Evolutionary conservation across 2,329 filamentous ascomycete species (phyloP).

Genomic region (Corynespora cassiicola): DNA sequence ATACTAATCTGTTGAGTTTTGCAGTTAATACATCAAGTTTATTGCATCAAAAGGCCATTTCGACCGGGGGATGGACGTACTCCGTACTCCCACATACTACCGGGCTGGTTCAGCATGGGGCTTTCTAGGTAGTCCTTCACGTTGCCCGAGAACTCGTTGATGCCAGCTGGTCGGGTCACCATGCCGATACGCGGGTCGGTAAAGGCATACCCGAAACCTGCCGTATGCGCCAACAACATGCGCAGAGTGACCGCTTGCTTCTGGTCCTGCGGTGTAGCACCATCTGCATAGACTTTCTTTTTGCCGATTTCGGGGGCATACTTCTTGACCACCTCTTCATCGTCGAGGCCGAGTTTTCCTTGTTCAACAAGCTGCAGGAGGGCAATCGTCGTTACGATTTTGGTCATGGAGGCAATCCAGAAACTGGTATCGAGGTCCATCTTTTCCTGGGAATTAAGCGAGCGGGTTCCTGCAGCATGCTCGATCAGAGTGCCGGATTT

Average conservation of each 20-base stretch:
- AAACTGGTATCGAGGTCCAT: constrained; percentile 69
- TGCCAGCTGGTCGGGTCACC: constrained; percentile 54
- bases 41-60: background rate
- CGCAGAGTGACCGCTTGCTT: constrained; percentile 55
- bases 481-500: constrained; percentile 51
- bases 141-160: constrained; percentile 65
- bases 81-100: constrained; percentile 65
- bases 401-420: constrained; percentile 62
- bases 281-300: constrained; percentile 49
- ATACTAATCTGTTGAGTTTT: constrained; percentile 51
- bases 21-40: background rate
- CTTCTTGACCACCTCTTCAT: constrained; percentile 38
- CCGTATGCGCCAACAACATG: constrained; percentile 59
- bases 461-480: constrained; percentile 50
- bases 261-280: constrained; percentile 44
- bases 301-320: constrained; percentile 45
- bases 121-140: constrained; percentile 56
- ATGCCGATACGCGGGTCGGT: constrained; percentile 53
- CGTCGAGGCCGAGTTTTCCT: constrained; percentile 43
- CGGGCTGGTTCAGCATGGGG: constrained; percentile 69
- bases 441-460: constrained; percentile 50
- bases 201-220: constrained; percentile 58
- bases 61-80: constrained; percentile 28
- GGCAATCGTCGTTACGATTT: constrained; percentile 42
- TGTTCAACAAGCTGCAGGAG: constrained; percentile 45